Percentiles rank a stretch among this genome's conserved stretches.
phyloP scores from a whole-genome alignment of 768 basidiomycete genomes.

The Boletus subcaerulescens region DNA sequence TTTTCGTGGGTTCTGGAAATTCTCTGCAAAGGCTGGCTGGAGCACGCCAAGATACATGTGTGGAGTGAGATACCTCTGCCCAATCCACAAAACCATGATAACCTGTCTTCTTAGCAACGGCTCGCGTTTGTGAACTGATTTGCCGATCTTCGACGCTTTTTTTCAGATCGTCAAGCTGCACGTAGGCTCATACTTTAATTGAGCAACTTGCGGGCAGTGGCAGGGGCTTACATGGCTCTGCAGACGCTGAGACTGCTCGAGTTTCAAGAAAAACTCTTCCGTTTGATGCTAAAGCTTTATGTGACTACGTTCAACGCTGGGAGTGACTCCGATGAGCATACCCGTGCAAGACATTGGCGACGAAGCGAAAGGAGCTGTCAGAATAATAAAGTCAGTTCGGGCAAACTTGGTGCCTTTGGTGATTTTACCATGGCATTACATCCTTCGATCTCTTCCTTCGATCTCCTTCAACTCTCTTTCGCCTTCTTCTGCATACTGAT shows the following conservation, averaged over 20 bases:
- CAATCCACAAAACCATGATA: slow-evolving; percentile 24
- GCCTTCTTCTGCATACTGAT: neutral
- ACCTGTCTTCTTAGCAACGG: neutral
- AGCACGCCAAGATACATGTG: neutral
- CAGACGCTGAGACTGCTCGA: neutral
- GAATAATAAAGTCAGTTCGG: neutral
- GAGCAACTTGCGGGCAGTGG: too few species aligned
- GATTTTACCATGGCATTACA: neutral
- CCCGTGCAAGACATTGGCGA: neutral
- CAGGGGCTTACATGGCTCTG: neutral
- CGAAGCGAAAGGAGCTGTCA: neutral
- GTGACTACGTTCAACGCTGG: neutral
- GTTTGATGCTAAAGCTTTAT: neutral
- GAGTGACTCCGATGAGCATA: neutral
- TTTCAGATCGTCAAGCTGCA: neutral
- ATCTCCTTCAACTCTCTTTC: neutral
- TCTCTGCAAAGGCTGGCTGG: neutral
- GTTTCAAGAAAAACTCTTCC: neutral
- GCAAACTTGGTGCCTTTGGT: neutral
- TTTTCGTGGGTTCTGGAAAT: slow-evolving; percentile 5
- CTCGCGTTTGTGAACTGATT: slow-evolving; percentile 15
- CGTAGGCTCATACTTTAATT: neutral
- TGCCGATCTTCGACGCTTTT: neutral
- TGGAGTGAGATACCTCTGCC: slow-evolving; percentile 9
- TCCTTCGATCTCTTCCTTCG: neutral